phyloP scores from a whole-genome alignment of 495 filamentous ascomycete species.

The Aspergillus cristatus region DNA sequence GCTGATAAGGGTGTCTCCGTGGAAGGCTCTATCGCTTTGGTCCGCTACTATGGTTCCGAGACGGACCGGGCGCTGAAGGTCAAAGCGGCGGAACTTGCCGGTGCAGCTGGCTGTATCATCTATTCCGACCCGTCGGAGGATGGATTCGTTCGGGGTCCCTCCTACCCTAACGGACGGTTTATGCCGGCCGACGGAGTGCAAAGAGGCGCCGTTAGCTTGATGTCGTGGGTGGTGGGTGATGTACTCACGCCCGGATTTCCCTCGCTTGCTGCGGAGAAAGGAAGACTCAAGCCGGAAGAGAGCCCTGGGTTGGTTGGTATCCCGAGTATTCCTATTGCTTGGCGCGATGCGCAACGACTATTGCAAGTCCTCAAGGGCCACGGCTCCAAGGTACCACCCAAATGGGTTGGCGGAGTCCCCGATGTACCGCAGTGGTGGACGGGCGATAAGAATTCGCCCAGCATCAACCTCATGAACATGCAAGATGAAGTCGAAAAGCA shows the following conservation, averaged over 20 bases:
- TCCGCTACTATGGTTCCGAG: slow-evolving; percentile 71
- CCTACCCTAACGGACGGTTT: slow-evolving; percentile 64
- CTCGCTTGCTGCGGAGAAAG: slow-evolving; percentile 57
- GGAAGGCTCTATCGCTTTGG: slow-evolving; percentile 72
- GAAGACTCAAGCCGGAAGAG: slow-evolving; percentile 54
- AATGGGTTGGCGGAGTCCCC: slow-evolving; percentile 70
- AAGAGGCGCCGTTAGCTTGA: slow-evolving; percentile 72
- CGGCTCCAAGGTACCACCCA: slow-evolving; percentile 58
- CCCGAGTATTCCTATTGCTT: slow-evolving; percentile 79
- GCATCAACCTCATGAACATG: slow-evolving; percentile 75
- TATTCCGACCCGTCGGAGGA: slow-evolving; percentile 84
- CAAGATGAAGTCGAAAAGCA: slow-evolving; percentile 78
- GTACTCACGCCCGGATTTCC: slow-evolving; percentile 81
- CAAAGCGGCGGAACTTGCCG: slow-evolving; percentile 77
- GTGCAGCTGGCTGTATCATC: slow-evolving; percentile 79
- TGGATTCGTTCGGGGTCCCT: slow-evolving; percentile 58
- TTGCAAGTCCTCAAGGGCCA: slow-evolving; percentile 68
- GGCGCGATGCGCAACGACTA: slow-evolving; percentile 76
- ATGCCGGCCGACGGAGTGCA: slow-evolving; percentile 77
- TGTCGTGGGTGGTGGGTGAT: slow-evolving; percentile 76
- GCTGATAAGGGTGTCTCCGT: slow-evolving; percentile 61
- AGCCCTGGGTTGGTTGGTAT: slow-evolving; percentile 70
- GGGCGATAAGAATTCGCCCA: slow-evolving; percentile 64
- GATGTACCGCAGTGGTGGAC: slow-evolving; percentile 73
- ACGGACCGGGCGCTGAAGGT: slow-evolving; percentile 69